Percentiles rank a stretch among this genome's conserved stretches.
phyloP scores from a whole-genome alignment of 805 yeast species.

The Allodekkera sacchari region DNA sequence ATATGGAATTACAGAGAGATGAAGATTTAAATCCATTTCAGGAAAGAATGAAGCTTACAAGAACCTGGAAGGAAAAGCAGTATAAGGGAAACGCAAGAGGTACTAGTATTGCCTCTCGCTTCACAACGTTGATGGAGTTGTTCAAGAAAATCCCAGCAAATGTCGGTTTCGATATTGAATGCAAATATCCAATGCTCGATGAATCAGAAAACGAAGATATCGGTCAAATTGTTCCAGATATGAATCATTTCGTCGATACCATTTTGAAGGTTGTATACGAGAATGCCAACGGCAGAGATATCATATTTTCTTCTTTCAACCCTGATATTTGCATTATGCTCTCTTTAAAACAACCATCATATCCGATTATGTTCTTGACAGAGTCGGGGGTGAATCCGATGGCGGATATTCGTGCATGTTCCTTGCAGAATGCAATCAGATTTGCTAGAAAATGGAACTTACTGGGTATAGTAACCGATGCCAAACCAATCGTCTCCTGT shows the following conservation, averaged over 20 bases:
- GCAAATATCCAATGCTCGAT: slow-evolving; percentile 91
- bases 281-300: slow-evolving; percentile 69
- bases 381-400: slow-evolving; percentile 79
- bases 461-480: slow-evolving; percentile 86
- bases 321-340: slow-evolving; percentile 86
- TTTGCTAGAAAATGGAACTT: slow-evolving; percentile 88
- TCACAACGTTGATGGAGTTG: slow-evolving; percentile 80
- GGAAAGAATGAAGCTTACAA: slow-evolving; percentile 76
- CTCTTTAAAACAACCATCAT: slow-evolving; percentile 86
- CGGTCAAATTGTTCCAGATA: slow-evolving; percentile 75
- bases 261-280: slow-evolving; percentile 75
- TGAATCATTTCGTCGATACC: slow-evolving; percentile 85
- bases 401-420: slow-evolving; percentile 85
- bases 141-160: slow-evolving; percentile 71
- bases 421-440: slow-evolving; percentile 83
- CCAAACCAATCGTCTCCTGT: slow-evolving; percentile 76
- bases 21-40: slow-evolving; percentile 32
- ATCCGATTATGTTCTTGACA: slow-evolving; percentile 84
- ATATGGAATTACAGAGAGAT: too few relatives aligned
- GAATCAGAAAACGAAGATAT: slow-evolving; percentile 85
- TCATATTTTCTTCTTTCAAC: slow-evolving; percentile 87
- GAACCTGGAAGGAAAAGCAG: slow-evolving; percentile 77
- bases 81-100: slow-evolving; percentile 94
- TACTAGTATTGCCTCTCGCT: slow-evolving; percentile 79
- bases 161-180: slow-evolving; percentile 91